Evolutionary conservation across 2,329 filamentous ascomycete genomes (phyloP), one percentile per base, ranked within the genome.

Genomic region (Pleomassaria siparia): DNA sequence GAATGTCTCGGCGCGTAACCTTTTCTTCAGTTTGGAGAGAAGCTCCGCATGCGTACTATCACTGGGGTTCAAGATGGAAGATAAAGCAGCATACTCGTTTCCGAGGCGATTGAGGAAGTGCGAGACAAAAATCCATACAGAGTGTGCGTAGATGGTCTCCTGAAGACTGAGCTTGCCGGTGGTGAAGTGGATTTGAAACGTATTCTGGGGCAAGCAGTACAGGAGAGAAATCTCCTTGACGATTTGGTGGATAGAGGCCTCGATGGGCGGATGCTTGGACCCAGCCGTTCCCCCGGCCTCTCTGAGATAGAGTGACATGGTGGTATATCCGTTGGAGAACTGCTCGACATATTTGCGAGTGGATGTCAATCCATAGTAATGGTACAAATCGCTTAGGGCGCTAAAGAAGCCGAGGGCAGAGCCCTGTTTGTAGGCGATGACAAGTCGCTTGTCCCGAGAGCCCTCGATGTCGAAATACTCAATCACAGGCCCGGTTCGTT

Each of bases 171-270:
- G 79, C 60, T 87, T 83, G 41, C 91, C 91, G 13, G 83, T 85
- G 42, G 89, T 88, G 72, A 99, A 99, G 60, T 96, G 83, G 49
- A 80, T 78, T 74, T 96, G 92, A 71, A 99, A 90, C 74, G 91
- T 94, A 80, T 96, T 99, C 72, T 95, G 92, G 12, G 94, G 94
- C 58, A 99, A 88, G 72, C 94, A 99, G 83, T 97, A 99, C 15
- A 99, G 80, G 49, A 99, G 82, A 1, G 94, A 97, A 42, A 96
- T 87, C 73, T 99, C 94, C 80, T 97, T 97, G 77, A 94, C 95
- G 76, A 99, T 96, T 74, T 99, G 94, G 74, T 96, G 89, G 58
- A 99, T 96, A 2, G 92, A 94, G 59, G 92, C 87, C 64, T 96
- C 90, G 58, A 97, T 90, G 0, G 91, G 87, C 30, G 92, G 91